Evolutionary conservation across 139 green algal genomes (phyloP).

Genomic region (Astrephomene gubernaculifera): DNA sequence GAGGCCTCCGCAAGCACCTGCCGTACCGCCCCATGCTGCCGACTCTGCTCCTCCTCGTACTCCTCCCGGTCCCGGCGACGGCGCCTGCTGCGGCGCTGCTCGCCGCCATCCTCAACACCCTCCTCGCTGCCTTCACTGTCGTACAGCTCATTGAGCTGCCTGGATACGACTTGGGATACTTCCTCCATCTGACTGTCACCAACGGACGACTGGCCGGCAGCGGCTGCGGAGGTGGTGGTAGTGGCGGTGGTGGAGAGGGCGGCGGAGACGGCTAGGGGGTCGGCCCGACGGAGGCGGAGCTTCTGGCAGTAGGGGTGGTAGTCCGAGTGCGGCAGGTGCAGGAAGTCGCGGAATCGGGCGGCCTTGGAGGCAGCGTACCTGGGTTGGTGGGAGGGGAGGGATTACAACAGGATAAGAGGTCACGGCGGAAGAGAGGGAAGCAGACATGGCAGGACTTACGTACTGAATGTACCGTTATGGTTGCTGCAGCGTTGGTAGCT

Average conservation of each 20-base stretch:
- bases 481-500: no score
- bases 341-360: conserved; percentile 34
- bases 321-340: conserved; percentile 38
- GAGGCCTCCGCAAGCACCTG: background rate
- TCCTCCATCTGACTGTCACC: no score
- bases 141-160: conserved; percentile 6
- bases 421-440: no score
- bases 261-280: background rate
- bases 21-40: conserved; percentile 10
- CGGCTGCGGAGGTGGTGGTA: background rate
- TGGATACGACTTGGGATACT: background rate
- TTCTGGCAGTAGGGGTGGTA: conserved; percentile 38
- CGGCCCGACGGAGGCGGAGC: conserved; percentile 8
- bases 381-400: background rate
- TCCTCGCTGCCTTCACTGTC: background rate
- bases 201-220: background rate
- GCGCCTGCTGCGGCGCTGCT: background rate
- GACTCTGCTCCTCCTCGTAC: background rate
- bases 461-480: no score
- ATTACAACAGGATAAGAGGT: no score
- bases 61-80: background rate
- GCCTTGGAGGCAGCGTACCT: conserved; percentile 40
- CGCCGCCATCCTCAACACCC: background rate
- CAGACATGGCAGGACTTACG: no score
- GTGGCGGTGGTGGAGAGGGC: background rate